Conservation (phyloP, 2,329 filamentous ascomycete genomes). For the Leptographium lundbergii region DNA sequence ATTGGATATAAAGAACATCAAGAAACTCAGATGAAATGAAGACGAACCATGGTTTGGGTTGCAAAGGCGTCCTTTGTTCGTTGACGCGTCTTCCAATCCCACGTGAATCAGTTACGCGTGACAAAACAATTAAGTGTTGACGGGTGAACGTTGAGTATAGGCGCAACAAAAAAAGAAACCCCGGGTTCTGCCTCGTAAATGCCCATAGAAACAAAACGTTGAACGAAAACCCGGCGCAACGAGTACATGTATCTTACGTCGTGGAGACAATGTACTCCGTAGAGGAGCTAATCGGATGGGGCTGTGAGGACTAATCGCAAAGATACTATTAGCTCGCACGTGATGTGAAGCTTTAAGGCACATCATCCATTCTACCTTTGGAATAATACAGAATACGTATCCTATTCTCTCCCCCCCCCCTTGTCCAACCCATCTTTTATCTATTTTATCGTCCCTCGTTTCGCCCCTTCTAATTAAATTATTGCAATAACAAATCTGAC, state of each 20-base stretch:
- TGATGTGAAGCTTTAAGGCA: not conserved
- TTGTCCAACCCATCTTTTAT: not conserved
- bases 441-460: not conserved
- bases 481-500: not conserved
- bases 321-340: not conserved
- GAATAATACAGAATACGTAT: not conserved
- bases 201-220: too few species aligned
- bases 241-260: too few species aligned
- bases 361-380: not conserved
- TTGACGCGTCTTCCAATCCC: not conserved
- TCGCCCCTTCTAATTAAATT: not conserved
- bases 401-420: not conserved
- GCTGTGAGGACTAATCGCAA: too few species aligned
- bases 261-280: too few species aligned
- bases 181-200: too few species aligned
- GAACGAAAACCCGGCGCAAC: too few species aligned
- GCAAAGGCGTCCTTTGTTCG: not conserved
- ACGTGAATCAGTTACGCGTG: not conserved
- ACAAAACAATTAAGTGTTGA: not conserved
- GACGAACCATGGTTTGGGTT: not conserved
- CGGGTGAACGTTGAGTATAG: not conserved
- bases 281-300: too few species aligned
- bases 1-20: not conserved
- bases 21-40: too few species aligned
- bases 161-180: too few species aligned